Percentiles rank a stretch among this genome's conserved stretches.
Conservation (phyloP, 2,329 filamentous ascomycete species). For the Lasiodiplodia sp. region DNA sequence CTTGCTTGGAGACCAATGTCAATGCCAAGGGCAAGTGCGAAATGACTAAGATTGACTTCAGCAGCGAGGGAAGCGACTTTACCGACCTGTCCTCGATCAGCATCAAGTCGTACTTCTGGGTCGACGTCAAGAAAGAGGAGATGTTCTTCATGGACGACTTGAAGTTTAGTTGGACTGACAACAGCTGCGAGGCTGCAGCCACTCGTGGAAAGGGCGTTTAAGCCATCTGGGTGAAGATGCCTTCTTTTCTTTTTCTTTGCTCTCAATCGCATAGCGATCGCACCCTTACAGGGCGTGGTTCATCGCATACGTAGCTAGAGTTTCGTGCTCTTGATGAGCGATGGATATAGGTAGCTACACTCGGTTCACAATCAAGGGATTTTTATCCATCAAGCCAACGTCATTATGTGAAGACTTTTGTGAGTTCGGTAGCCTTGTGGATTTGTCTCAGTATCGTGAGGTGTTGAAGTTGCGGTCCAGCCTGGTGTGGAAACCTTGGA, state of each 20-base stretch:
- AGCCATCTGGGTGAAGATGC: background rate
- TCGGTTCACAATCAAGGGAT: background rate
- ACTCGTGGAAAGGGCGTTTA: slow-evolving; percentile 38
- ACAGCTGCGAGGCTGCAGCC: slow-evolving; percentile 56
- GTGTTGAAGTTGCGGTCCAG: background rate
- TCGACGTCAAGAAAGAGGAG: slow-evolving; percentile 45
- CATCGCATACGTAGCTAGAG: background rate
- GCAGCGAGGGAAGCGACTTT: slow-evolving; percentile 43
- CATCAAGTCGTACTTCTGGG: slow-evolving; percentile 55
- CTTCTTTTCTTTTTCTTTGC: background rate
- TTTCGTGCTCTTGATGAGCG: background rate
- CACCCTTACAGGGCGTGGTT: background rate
- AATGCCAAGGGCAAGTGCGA: slow-evolving; percentile 44
- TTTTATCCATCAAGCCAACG: background rate
- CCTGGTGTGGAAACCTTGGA: background rate
- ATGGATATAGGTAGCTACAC: background rate
- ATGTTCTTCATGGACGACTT: slow-evolving; percentile 59
- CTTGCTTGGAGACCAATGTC: slow-evolving; percentile 36
- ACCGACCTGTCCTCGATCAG: slow-evolving; percentile 56
- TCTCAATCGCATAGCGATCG: background rate
- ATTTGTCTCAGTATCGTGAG: background rate
- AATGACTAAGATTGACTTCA: slow-evolving; percentile 54
- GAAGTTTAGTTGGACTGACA: slow-evolving; percentile 58
- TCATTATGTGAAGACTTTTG: background rate
- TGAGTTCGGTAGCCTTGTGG: background rate